Base-by-base conservation (phyloP, 768 basidiomycete genomes). In the Coprinellus micaceus region DNA sequence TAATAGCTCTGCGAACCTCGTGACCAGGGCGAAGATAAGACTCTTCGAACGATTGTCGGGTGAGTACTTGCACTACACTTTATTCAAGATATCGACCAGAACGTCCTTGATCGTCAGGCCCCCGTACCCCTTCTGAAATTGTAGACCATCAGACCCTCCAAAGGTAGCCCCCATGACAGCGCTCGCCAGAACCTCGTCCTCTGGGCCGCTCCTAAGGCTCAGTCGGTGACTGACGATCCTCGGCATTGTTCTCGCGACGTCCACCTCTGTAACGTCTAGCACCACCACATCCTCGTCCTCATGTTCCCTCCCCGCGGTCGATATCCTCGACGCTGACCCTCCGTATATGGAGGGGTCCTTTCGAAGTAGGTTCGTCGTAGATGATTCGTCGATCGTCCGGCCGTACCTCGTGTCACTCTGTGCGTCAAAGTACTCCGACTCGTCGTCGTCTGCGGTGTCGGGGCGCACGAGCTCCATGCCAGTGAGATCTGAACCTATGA, bases 151-250 rank as follows among this genome's bases (percentile, higher is more conserved):
- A 7, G 47, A 44, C 15, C 25, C 37, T 17, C 59, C 60, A 69
- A 78, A 78, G 60, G 79, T 62, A 13, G 86, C 87, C 26, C 84
- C 82, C 63, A 77, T 84, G 57, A 85, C 66, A 2, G 81, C 77
- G 58, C 88, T 82, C 7, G 82, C 82, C 55, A 91, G 67, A 2
- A 89, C 69, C 65, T 91, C 87, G 56, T 89, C 86, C 57, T 82
- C 75, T 1, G 86, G 86, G 1, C 87, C 82, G 65, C 84, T 79
- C 36, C 89, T 77, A 54, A 89, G 79, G 49, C 86, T 76, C 58
- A 93, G 64, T 11, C 91, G 85, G 70, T 93, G 91, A 6, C 86
- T 85, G 28, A 92, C 78, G 0, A 86, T 82, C 21, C 88, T 73
- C 33, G 88, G 88, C 59, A 89, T 80, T 26, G 90, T 83, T 57